Evolutionary conservation across 2,329 filamentous ascomycete species (phyloP), one percentile per base, ranked within the genome.

Genomic region (Didymella arachidicola): DNA sequence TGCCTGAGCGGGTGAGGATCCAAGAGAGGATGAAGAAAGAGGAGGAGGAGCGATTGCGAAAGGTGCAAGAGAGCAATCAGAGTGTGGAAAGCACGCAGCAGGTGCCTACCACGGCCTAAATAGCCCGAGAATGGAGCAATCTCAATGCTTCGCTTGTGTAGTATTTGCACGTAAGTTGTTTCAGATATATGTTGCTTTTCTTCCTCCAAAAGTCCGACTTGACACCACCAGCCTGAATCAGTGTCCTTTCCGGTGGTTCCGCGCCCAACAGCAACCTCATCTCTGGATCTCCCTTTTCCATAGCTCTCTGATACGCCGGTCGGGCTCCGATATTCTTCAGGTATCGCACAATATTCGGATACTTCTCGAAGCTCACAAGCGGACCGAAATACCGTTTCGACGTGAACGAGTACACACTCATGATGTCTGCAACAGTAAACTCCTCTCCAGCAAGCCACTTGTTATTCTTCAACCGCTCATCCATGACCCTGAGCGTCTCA

Each of bases 391-490:
- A 78, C 18, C 87, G 77, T 77, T 84, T 80, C 1, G 86, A 89
- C 1, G 86, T 88, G n/a, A 89, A 72, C 5, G 79, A 76, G 61
- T 84, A 88, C 0, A 88, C 79, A 10, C 75, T 76, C 85, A 89
- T 88, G 49, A 89, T 78, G 73, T 90, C 88, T 0, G 87, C 88
- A 2, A 79, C 85, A 0, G 84, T 88, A 57, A 90, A 84, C 49
- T 86, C 78, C 0, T 80, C 74, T 2, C 87, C 88, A 0, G 83
- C 86, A 12, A 90, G 74, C 79, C 82, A 90, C 18, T 78, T 70
- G 41, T 77, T 80, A 1, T 75, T 58, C 3, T 61, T 66, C 4
- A 89, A 67, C 12, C 82, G 75, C 5, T 79, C 71, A 38, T 89
- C 80, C 25, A 86, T 53, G 10, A 77, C 57, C 29, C 59, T 54